Conservation (phyloP, 148 eudicot species). For the Silene latifolia region DNA sequence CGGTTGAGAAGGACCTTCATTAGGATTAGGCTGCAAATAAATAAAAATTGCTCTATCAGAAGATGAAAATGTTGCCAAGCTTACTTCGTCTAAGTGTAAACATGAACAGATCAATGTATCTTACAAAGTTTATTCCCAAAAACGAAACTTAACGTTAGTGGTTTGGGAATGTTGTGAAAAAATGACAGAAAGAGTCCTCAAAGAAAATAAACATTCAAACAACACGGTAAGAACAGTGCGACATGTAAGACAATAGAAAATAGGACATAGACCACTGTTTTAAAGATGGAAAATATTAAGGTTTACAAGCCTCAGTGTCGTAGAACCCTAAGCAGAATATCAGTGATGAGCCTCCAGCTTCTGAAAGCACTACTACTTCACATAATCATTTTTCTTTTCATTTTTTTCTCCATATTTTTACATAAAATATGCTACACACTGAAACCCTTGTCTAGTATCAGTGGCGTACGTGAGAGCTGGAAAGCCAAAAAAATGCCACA, state of each 20-base stretch:
- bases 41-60: not conserved
- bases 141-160: not conserved
- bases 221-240: not conserved
- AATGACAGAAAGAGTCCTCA: not conserved
- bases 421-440: not conserved
- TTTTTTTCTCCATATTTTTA: not conserved
- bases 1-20: constrained; percentile 48
- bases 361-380: not conserved
- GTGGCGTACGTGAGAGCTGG: not conserved
- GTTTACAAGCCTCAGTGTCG: not conserved
- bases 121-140: not conserved
- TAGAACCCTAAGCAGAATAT: not conserved
- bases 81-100: constrained; percentile 1
- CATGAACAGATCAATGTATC: constrained; percentile 1
- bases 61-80: not conserved
- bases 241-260: not conserved
- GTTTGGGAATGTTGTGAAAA: not conserved
- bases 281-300: not conserved
- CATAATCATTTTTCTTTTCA: no score
- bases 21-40: constrained; percentile 50
- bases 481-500: not conserved
- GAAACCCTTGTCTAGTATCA: not conserved
- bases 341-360: not conserved
- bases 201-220: not conserved
- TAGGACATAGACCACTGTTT: not conserved